These are phyloP conservation scores for Trichosporon inkin DNA, from an alignment of 1,284 basidiomycete genomes.

Conservation along the genomic window DNA sequence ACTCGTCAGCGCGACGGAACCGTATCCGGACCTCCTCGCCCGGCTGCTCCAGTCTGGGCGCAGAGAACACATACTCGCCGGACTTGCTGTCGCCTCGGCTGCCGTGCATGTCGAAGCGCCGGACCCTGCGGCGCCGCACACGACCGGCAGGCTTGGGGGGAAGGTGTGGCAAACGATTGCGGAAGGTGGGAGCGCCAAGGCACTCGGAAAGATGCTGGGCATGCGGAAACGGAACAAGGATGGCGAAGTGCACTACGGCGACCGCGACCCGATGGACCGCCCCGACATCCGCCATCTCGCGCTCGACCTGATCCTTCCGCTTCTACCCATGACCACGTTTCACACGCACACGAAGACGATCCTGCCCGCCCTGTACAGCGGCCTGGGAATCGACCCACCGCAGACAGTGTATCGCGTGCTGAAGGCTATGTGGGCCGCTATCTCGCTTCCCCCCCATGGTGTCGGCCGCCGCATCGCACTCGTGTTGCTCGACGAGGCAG, in stretches of 20 bases:
- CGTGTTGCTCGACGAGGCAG: slow-evolving; percentile 50
- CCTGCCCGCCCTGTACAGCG: slow-evolving; percentile 41
- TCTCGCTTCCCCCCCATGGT: slow-evolving; percentile 35
- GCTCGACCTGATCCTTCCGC: slow-evolving; percentile 43
- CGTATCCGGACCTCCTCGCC: slow-evolving; percentile 42
- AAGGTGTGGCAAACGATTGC: slow-evolving; percentile 40
- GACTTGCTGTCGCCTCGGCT: slow-evolving; percentile 39
- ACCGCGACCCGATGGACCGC: slow-evolving; percentile 43
- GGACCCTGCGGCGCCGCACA: slow-evolving; percentile 14
- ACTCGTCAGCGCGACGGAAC: slow-evolving; percentile 37
- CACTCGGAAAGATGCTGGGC: slow-evolving; percentile 45
- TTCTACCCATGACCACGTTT: slow-evolving; percentile 39
- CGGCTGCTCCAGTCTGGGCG: slow-evolving; percentile 43
- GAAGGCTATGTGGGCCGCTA: slow-evolving; percentile 42
- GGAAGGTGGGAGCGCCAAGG: slow-evolving; percentile 44
- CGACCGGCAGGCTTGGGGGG: slow-evolving; percentile 30
- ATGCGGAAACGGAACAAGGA: slow-evolving; percentile 48
- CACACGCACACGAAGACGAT: slow-evolving; percentile 39
- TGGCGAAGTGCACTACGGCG: slow-evolving; percentile 34
- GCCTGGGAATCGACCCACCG: slow-evolving; percentile 44
- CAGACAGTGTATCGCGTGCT: slow-evolving; percentile 47
- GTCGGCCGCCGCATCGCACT: slow-evolving; percentile 40
- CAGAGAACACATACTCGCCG: slow-evolving; percentile 43
- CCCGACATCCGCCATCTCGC: slow-evolving; percentile 48
- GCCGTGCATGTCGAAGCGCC: slow-evolving; percentile 42